Evolutionary conservation across 495 filamentous ascomycete genomes (phyloP), one percentile per base, ranked within the genome.

Genomic region (Haplographium delicatum): DNA sequence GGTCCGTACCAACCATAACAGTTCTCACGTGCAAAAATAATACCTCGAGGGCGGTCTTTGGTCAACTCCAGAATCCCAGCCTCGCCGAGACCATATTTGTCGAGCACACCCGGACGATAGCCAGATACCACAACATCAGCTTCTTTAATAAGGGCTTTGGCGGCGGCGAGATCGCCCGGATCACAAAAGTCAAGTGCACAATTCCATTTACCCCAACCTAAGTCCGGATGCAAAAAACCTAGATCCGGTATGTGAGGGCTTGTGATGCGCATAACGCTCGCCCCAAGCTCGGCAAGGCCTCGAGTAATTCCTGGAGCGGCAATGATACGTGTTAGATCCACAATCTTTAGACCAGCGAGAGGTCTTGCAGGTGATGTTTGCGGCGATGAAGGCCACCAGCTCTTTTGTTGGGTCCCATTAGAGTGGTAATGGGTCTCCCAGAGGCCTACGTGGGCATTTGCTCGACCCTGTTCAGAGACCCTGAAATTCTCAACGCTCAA

Each of bases 11-110:
- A 72, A 13, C 84, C 84, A 59, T 85, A 87, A 58, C 84, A 87
- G 68, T 86, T 83, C 65, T 87, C 83, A 27, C 76, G 74, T 4
- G 85, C 78, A 57, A 82, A 84, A 41, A 88, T 75, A 38, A 82
- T 73, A 9, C 83, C 82, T 56, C 73, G 76, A 16, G 74, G 74
- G 3, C 78, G 67, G 35, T 65, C 68, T 41, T 67, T 54, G n/a
- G 74, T 79, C 11, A 83, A 54, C 0, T 65, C 51, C 18, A 70
- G 67, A 37, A 85, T 72, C 4, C 62, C 61, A 9, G 71, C 50
- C 3, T 75, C 68, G n/a, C 78, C 70, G 59, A 82, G 83, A 19
- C 83, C 82, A 18, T 83, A 76, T 18, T 74, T 73, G 23, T 74
- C 73, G 19, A 87, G 68, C 0, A 78, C 76, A 5, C 79, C 81